phyloP scores from a whole-genome alignment of 2,329 filamentous ascomycete genomes.

The Acrocalymma vagum region DNA sequence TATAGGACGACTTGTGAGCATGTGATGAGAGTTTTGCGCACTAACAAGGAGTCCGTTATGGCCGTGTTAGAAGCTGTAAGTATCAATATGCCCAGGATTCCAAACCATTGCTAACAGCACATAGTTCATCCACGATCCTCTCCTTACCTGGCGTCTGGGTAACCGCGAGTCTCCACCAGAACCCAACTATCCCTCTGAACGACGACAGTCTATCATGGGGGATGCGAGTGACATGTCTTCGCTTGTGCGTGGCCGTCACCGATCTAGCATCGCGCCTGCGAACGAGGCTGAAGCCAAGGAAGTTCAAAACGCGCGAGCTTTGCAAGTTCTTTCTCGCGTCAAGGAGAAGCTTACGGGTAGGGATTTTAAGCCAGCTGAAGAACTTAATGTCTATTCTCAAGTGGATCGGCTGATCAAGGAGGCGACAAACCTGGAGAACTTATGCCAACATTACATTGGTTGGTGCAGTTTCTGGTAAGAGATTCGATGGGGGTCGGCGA shows the following conservation, averaged over 20 bases:
- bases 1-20: constrained; percentile 98
- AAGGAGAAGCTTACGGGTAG: constrained; percentile 94
- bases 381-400: constrained; percentile 85
- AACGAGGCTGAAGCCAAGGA: constrained; percentile 65
- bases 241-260: constrained; percentile 45
- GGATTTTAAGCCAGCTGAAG: constrained; percentile 83
- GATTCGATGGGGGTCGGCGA: constrained; percentile 1
- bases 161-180: constrained; percentile 68
- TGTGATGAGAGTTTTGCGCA: constrained; percentile 94
- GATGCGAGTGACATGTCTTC: constrained; percentile 44
- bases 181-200: constrained; percentile 68
- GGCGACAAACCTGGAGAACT: constrained; percentile 94
- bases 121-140: constrained; percentile 98
- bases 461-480: constrained; percentile 97
- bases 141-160: constrained; percentile 92
- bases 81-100: constrained; percentile 32
- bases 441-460: constrained; percentile 98
- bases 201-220: constrained; percentile 67
- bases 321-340: constrained; percentile 91
- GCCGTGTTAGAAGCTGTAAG: constrained; percentile 95
- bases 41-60: constrained; percentile 99
- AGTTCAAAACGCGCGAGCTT: constrained; percentile 89
- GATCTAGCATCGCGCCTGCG: constrained; percentile 39
- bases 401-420: constrained; percentile 95
- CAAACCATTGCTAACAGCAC: constrained; percentile 9